Evolutionary conservation across 2,329 filamentous ascomycete species (phyloP).

Genomic region (Aspergillus candidus): DNA sequence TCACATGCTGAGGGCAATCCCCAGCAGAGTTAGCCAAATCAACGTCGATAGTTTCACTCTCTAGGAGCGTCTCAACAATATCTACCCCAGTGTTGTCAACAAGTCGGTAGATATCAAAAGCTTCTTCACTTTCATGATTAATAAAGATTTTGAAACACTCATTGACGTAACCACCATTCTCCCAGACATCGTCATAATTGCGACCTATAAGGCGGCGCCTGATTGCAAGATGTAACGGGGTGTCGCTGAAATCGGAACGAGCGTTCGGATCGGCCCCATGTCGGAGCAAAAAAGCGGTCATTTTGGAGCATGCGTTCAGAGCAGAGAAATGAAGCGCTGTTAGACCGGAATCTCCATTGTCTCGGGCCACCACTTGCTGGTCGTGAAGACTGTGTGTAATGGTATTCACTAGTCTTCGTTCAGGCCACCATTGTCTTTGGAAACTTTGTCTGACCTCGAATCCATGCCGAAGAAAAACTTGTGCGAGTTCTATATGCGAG

Average conservation of each 20-base stretch:
- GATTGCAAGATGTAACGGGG: slow-evolving; percentile 13
- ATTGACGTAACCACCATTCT: slow-evolving; percentile 7
- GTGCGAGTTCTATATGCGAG: slow-evolving; percentile 1
- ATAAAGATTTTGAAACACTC: slow-evolving; percentile 9
- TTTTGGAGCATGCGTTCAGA: slow-evolving; percentile 9
- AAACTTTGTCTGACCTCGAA: slow-evolving; percentile 7
- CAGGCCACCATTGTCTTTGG: slow-evolving; percentile 6
- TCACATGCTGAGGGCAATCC: slow-evolving; percentile 13
- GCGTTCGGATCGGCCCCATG: slow-evolving; percentile 12
- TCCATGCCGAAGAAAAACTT: slow-evolving; percentile 8
- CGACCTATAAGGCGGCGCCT: slow-evolving; percentile 7
- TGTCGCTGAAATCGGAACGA: slow-evolving; percentile 9
- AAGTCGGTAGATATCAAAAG: slow-evolving; percentile 7
- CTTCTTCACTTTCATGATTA: slow-evolving; percentile 6
- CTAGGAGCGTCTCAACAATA: slow-evolving; percentile 10
- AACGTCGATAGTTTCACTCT: slow-evolving; percentile 10
- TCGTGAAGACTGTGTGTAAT: background rate
- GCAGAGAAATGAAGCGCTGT: slow-evolving; percentile 14
- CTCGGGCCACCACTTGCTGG: background rate
- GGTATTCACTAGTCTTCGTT: slow-evolving; percentile 2
- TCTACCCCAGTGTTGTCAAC: slow-evolving; percentile 6
- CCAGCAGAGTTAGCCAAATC: slow-evolving; percentile 10
- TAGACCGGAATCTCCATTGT: slow-evolving; percentile 6
- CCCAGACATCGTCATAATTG: slow-evolving; percentile 11
- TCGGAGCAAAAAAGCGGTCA: slow-evolving; percentile 10